Conservation (phyloP, 495 filamentous ascomycete species). For the Annulohypoxylon bovei region DNA sequence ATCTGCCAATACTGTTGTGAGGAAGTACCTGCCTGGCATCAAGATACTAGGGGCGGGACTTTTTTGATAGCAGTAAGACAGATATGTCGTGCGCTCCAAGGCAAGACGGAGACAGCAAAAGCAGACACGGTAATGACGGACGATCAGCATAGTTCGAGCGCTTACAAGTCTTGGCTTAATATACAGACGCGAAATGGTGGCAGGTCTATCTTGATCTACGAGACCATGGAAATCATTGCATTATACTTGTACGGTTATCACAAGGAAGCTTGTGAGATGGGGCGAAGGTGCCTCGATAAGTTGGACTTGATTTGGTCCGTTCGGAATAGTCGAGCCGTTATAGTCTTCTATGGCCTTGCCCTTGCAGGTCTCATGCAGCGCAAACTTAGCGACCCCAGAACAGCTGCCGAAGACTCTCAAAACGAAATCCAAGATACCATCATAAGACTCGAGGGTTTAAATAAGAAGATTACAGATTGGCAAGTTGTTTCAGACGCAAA, state of each 20-base stretch:
- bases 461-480: slow-evolving; percentile 72
- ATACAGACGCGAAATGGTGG: slow-evolving; percentile 51
- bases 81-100: slow-evolving; percentile 80
- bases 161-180: slow-evolving; percentile 71
- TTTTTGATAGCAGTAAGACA: slow-evolving; percentile 77
- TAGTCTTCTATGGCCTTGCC: slow-evolving; percentile 75
- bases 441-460: slow-evolving; percentile 62
- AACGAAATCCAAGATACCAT: slow-evolving; percentile 66
- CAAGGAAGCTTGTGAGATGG: slow-evolving; percentile 72
- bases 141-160: slow-evolving; percentile 68
- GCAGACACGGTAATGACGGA: slow-evolving; percentile 74
- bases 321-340: slow-evolving; percentile 69
- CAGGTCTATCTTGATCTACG: slow-evolving; percentile 75
- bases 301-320: slow-evolving; percentile 75
- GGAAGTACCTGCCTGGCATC: slow-evolving; percentile 77
- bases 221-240: slow-evolving; percentile 74
- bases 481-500: slow-evolving; percentile 76
- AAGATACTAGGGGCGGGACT: slow-evolving; percentile 82
- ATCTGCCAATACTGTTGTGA: slow-evolving; percentile 78
- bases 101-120: slow-evolving; percentile 73
- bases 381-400: slow-evolving; percentile 61
- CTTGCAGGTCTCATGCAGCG: slow-evolving; percentile 71
- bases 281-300: slow-evolving; percentile 67
- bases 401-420: slow-evolving; percentile 61
- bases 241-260: slow-evolving; percentile 82